Percentiles rank a stretch among this genome's conserved stretches.
Conservation (phyloP, 371 early-diverging fungal genomes). For the Mucor saturninus region DNA sequence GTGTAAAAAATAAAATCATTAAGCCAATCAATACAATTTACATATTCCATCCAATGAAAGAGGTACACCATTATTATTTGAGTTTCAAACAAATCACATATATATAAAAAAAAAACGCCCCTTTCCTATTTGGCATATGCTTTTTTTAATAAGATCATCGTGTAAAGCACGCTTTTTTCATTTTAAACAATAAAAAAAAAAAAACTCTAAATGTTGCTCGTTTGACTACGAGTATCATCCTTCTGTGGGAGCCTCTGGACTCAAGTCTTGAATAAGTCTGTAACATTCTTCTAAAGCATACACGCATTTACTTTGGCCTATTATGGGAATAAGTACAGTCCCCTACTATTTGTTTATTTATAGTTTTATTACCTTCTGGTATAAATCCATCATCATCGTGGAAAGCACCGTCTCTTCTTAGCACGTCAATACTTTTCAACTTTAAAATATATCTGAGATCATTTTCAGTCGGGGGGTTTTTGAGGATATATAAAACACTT, state of each 20-base stretch:
- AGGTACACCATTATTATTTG: slow-evolving; percentile 20
- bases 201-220: background rate
- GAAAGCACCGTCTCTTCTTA: slow-evolving; percentile 86
- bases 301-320: slow-evolving; percentile 16
- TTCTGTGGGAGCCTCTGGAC: background rate
- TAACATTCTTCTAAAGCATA: slow-evolving; percentile 17
- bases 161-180: background rate
- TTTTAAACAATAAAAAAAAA: no score
- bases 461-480: background rate
- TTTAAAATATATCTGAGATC: slow-evolving; percentile 11
- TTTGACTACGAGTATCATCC: background rate
- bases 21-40: slow-evolving; percentile 22
- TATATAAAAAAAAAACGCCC: background rate
- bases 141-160: background rate
- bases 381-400: slow-evolving; percentile 78
- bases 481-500: background rate
- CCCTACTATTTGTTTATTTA: background rate
- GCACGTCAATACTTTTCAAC: slow-evolving; percentile 53
- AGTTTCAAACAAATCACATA: background rate
- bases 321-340: background rate
- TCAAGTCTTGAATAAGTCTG: slow-evolving; percentile 9
- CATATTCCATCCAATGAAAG: slow-evolving; percentile 27
- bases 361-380: slow-evolving; percentile 75
- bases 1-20: slow-evolving; percentile 8
- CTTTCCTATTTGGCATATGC: background rate